These are phyloP conservation scores for Craspedostauros australis DNA, from an alignment of 108 stramenopile species.

Conservation along the genomic window DNA sequence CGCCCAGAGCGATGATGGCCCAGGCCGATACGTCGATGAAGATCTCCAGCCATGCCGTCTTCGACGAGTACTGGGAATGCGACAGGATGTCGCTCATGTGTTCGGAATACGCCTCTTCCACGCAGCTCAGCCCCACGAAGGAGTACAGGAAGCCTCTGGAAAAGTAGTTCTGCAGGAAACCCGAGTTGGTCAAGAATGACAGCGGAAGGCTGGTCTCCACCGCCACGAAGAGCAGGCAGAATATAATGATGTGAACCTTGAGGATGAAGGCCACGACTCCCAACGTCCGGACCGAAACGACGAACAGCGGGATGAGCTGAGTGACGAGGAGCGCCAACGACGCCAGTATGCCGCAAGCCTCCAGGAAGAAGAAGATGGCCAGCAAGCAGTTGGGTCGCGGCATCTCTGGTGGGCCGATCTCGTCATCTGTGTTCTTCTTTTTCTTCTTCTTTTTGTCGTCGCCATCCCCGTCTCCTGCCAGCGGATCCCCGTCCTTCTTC, in stretches of 20 bases:
- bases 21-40: conserved; percentile 57
- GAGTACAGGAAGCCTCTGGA: conserved; percentile 72
- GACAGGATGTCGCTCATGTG: conserved; percentile 42
- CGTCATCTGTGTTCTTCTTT: neutral
- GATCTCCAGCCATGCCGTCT: conserved; percentile 38
- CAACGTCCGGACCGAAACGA: conserved; percentile 10
- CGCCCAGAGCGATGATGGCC: conserved; percentile 43
- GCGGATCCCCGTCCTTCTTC: no score
- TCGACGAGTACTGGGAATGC: conserved; percentile 15
- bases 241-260: conserved; percentile 57
- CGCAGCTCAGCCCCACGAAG: conserved; percentile 68
- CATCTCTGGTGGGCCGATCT: conserved; percentile 11
- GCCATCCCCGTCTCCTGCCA: no score
- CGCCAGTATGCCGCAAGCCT: conserved; percentile 14
- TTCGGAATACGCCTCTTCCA: conserved; percentile 64
- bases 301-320: conserved; percentile 34
- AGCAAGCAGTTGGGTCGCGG: conserved; percentile 24
- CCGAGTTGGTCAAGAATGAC: conserved; percentile 19
- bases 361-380: conserved; percentile 25
- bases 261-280: conserved; percentile 17
- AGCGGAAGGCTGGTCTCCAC: conserved; percentile 43
- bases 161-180: conserved; percentile 36
- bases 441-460: neutral
- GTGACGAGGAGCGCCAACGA: conserved; percentile 24
- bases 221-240: conserved; percentile 52